These are phyloP conservation scores for Trichoderma sp. DNA, from an alignment of 2,329 filamentous ascomycete species.

Conservation along the genomic window DNA sequence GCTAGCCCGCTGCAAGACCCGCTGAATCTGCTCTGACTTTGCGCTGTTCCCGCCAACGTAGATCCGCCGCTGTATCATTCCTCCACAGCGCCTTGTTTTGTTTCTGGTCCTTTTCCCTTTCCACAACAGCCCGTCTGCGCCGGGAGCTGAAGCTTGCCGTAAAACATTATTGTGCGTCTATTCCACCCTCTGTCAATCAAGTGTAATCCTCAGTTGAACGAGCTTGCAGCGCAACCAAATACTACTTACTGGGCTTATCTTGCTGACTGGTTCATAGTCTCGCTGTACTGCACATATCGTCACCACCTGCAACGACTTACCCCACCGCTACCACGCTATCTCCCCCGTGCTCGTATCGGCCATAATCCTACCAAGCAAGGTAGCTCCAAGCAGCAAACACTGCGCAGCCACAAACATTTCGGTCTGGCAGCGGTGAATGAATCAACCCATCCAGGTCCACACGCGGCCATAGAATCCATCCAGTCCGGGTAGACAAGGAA, in stretches of 20 bases:
- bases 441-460: not conserved
- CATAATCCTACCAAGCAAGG: not conserved
- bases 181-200: not conserved
- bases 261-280: constrained; percentile 1
- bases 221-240: not conserved
- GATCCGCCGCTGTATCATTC: not conserved
- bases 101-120: not conserved
- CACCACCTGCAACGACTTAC: constrained; percentile 4
- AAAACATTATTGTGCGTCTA: not conserved
- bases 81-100: not conserved
- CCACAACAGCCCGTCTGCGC: not conserved
- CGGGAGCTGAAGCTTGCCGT: not conserved
- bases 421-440: not conserved
- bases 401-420: not conserved
- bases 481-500: not conserved
- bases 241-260: not conserved
- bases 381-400: not conserved
- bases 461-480: not conserved
- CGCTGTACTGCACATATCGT: not conserved
- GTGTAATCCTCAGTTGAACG: not conserved
- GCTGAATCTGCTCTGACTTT: constrained; percentile 9
- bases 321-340: constrained; percentile 14
- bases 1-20: constrained; percentile 9
- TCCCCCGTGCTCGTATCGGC: not conserved
- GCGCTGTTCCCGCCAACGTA: not conserved